These are phyloP conservation scores for Botrytis fragariae DNA, from an alignment of 2,329 filamentous ascomycete genomes.

Conservation along the genomic window DNA sequence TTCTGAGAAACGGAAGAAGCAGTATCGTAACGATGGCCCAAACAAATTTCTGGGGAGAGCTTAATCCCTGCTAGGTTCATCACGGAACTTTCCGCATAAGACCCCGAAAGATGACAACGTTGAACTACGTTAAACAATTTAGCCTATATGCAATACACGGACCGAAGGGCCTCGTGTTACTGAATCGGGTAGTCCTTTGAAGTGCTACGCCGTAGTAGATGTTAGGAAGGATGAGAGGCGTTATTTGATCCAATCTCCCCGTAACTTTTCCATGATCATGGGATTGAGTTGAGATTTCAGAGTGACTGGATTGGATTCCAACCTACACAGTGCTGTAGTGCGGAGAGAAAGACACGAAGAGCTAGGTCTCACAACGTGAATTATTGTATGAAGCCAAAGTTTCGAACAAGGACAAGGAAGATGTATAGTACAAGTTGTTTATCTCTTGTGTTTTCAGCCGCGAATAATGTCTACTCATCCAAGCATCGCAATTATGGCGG, in stretches of 20 bases:
- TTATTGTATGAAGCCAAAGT: background rate
- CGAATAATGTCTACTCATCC: background rate
- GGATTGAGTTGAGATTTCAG: background rate
- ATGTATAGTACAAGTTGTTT: background rate
- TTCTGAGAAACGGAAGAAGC: background rate
- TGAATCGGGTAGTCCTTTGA: background rate
- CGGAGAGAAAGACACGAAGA: background rate
- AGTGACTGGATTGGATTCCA: background rate
- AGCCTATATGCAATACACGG: background rate
- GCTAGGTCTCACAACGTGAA: background rate
- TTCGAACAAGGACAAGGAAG: no score
- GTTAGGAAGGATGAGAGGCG: background rate
- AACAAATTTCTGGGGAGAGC: constrained; percentile 12
- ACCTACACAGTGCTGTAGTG: background rate
- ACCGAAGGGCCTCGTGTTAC: constrained; percentile 1
- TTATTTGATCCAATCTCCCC: background rate
- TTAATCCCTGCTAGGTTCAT: background rate
- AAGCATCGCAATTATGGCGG: background rate
- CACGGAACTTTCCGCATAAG: background rate
- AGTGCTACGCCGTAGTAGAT: background rate
- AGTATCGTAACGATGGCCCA: background rate
- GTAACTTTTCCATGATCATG: background rate
- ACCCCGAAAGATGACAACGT: background rate
- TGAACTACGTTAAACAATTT: background rate
- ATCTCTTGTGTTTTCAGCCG: background rate